Conservation (phyloP, 2,329 filamentous ascomycete species). For the Verruconis gallopava region DNA sequence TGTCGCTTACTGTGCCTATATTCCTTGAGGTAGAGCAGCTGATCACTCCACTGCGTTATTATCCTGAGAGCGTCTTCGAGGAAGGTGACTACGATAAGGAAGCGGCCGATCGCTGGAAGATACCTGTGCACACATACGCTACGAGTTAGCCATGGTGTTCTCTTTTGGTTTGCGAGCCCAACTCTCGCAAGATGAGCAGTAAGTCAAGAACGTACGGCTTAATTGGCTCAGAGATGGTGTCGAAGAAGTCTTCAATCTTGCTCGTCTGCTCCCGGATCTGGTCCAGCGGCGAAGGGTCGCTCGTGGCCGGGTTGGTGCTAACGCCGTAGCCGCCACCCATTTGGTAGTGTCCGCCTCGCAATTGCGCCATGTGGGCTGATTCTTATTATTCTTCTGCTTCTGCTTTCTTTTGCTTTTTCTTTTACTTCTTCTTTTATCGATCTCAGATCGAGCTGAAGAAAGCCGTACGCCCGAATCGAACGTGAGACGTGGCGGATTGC, state of each 20-base stretch:
- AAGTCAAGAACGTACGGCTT: conserved; percentile 62
- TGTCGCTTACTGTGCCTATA: conserved; percentile 73
- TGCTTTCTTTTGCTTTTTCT: too few species aligned
- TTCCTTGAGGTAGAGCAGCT: conserved; percentile 82
- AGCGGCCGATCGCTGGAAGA: conserved; percentile 87
- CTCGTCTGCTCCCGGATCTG: conserved; percentile 87
- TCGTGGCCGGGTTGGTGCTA: conserved; percentile 28
- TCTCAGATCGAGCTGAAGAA: too few species aligned
- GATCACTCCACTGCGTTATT: conserved; percentile 93
- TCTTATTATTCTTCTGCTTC: too few species aligned
- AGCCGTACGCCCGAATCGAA: too few species aligned
- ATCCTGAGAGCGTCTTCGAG: conserved; percentile 93
- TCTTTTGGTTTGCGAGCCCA: too few species aligned
- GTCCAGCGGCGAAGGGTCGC: conserved; percentile 68
- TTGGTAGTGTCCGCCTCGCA: conserved; percentile 54
- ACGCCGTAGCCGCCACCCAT: conserved; percentile 50
- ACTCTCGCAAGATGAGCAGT: not conserved
- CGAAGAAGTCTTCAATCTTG: conserved; percentile 93
- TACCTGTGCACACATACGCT: conserved; percentile 59
- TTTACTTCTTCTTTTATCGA: too few species aligned
- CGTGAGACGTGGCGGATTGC: too few species aligned
- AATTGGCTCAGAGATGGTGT: conserved; percentile 74
- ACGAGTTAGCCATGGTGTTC: too few species aligned
- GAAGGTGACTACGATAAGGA: conserved; percentile 96
- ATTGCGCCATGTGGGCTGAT: conserved; percentile 52